Conservation (phyloP, 148 eudicot species). For the Pharnaceum exiguum region DNA sequence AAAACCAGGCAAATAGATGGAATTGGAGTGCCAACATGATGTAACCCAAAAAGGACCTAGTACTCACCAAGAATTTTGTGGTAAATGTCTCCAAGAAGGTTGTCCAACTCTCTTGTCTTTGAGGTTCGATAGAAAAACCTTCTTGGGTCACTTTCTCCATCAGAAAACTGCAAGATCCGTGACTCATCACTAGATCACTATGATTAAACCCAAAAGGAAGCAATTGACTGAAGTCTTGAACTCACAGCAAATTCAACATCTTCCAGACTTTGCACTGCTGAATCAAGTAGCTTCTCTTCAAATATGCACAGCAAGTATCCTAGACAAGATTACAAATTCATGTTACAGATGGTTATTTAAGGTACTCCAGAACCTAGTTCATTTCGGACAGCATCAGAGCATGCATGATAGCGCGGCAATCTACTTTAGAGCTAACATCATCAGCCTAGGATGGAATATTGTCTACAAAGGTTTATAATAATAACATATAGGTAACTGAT, state of each 20-base stretch:
- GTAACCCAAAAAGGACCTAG: constrained; percentile 7
- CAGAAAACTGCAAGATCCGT: constrained; percentile 61
- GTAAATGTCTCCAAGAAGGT: constrained; percentile 88
- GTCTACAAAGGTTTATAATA: not conserved
- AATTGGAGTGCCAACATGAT: too few species aligned
- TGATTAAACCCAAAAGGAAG: not conserved
- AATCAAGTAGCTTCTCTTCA: constrained; percentile 68
- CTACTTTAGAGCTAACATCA: not conserved
- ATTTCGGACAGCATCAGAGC: too few species aligned
- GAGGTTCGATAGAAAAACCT: constrained; percentile 81
- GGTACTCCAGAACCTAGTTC: too few species aligned
- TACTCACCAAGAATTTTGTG: constrained; percentile 87
- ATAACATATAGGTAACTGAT: too few species aligned
- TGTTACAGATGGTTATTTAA: not conserved
- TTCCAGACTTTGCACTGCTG: constrained; percentile 54
- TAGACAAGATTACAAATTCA: constrained; percentile 23
- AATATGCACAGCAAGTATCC: constrained; percentile 88
- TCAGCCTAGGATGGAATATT: constrained; percentile 3
- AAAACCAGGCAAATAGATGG: constrained; percentile 14
- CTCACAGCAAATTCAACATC: constrained; percentile 96
- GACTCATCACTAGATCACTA: not conserved
- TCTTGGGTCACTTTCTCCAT: constrained; percentile 66
- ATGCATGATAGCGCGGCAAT: not conserved
- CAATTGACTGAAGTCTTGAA: not conserved
- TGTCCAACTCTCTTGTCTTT: constrained; percentile 89